Evolutionary conservation across 1,284 basidiomycete species (phyloP).

Genomic region (Xerocomus tenax): DNA sequence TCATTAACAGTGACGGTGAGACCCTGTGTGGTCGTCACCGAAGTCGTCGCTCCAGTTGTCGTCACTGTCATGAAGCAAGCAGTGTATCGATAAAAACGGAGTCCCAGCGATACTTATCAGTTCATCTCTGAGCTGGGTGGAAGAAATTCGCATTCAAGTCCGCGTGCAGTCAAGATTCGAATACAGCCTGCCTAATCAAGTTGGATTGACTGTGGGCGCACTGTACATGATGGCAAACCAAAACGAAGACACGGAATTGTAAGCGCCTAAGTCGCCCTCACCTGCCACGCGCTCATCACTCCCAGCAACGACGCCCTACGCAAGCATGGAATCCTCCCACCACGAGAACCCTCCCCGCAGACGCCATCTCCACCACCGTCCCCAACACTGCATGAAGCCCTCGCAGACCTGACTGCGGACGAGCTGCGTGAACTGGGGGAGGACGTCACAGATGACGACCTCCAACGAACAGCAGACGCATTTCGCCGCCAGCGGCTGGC

Average conservation of each 20-base stretch:
- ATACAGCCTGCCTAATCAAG: conserved; percentile 29
- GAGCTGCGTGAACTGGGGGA: conserved; percentile 66
- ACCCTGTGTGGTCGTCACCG: conserved; percentile 21
- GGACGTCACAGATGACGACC: conserved; percentile 66
- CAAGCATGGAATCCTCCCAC: conserved; percentile 84
- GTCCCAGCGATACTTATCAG: conserved; percentile 17
- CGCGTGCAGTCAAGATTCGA: conserved; percentile 18
- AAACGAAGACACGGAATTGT: conserved; percentile 88
- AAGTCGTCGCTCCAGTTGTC: conserved; percentile 12
- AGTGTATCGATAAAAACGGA: conserved; percentile 10
- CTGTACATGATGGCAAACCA: neutral
- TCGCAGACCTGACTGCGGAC: conserved; percentile 57
- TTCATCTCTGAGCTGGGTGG: conserved; percentile 17
- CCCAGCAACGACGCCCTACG: conserved; percentile 85
- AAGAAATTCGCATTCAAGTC: conserved; percentile 20
- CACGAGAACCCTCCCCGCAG: conserved; percentile 56
- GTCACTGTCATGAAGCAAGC: conserved; percentile 25
- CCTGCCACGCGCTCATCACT: conserved; percentile 1
- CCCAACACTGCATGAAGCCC: conserved; percentile 54
- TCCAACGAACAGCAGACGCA: conserved; percentile 66
- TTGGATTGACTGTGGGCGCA: conserved; percentile 17
- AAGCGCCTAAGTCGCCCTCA: conserved; percentile 27
- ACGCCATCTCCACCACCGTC: conserved; percentile 67
- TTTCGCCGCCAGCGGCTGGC: conserved; percentile 61
- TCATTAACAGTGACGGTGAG: conserved; percentile 28